A percentile compares a stretch with the other conserved stretches of the same genome.
These are phyloP conservation scores for Lactarius psammicola DNA, from an alignment of 768 basidiomycete species.

Conservation along the genomic window DNA sequence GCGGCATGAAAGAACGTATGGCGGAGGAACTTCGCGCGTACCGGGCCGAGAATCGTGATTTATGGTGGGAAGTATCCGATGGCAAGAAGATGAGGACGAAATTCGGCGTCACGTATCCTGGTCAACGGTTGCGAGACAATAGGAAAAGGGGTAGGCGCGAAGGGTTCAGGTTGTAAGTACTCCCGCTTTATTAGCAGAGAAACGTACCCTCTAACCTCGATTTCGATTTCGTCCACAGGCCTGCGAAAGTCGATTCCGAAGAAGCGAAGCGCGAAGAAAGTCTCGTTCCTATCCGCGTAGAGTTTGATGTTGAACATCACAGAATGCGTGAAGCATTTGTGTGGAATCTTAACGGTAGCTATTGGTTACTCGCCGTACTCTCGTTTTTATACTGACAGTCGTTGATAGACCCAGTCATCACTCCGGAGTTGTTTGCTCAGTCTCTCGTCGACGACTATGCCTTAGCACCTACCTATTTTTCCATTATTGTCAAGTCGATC, in stretches of 20 bases:
- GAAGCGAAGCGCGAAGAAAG: conserved; percentile 68
- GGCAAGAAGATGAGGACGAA: conserved; percentile 40
- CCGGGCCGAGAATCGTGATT: conserved; percentile 43
- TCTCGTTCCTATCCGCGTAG: conserved; percentile 92
- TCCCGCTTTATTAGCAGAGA: conserved; percentile 11
- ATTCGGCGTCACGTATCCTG: conserved; percentile 59
- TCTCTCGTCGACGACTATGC: conserved; percentile 89
- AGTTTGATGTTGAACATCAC: conserved; percentile 93
- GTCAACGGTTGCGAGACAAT: conserved; percentile 42
- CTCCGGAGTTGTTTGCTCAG: conserved; percentile 87
- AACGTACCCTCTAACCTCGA: background rate
- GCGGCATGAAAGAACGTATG: conserved; percentile 53
- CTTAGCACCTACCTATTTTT: conserved; percentile 62
- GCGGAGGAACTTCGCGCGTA: conserved; percentile 47
- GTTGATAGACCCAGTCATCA: conserved; percentile 77
- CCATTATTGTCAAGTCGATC: conserved; percentile 74
- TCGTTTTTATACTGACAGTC: background rate
- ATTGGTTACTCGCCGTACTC: background rate
- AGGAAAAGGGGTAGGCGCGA: conserved; percentile 60
- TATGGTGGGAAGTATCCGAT: conserved; percentile 67
- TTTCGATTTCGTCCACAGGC: conserved; percentile 41
- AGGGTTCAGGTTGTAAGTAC: conserved; percentile 74
- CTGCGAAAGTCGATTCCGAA: conserved; percentile 54
- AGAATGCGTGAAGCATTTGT: conserved; percentile 95
- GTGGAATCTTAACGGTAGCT: conserved; percentile 93